Evolutionary conservation across 106 monocot species (phyloP).

Genomic region (Agapanthus africanus): DNA sequence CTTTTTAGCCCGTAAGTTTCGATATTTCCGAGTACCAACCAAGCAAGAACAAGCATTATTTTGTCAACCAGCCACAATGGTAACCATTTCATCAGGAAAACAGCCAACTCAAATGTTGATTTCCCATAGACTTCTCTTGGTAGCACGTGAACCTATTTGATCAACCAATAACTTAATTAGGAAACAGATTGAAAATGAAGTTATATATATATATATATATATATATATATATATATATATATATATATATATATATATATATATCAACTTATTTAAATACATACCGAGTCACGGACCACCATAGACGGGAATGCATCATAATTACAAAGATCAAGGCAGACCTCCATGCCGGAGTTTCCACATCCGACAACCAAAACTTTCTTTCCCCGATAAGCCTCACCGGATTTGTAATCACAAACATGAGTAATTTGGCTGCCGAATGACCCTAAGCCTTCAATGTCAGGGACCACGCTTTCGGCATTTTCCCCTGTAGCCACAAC

Average conservation of each 20-base stretch:
- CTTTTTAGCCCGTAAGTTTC: conserved; percentile 37
- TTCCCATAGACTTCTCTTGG: conserved; percentile 59
- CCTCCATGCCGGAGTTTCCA: conserved; percentile 65
- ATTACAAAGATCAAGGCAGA: conserved; percentile 51
- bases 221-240: not conserved
- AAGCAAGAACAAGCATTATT: conserved; percentile 32
- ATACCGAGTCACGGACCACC: conserved; percentile 54
- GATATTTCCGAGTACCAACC: conserved; percentile 32
- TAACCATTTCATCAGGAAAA: conserved; percentile 41
- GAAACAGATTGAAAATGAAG: not conserved
- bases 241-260: not conserved
- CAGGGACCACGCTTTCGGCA: conserved; percentile 38
- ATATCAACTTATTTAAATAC: not conserved
- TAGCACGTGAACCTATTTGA: conserved; percentile 57
- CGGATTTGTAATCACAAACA: conserved; percentile 36
- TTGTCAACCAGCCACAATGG: conserved; percentile 57
- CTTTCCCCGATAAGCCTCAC: conserved; percentile 32
- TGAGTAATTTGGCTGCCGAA: conserved; percentile 32
- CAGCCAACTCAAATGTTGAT: conserved; percentile 51
- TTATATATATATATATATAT: not conserved
- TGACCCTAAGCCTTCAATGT: conserved; percentile 21
- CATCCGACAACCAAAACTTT: conserved; percentile 55
- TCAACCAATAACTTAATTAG: not conserved
- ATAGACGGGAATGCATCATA: conserved; percentile 37
- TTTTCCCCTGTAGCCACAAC: conserved; percentile 60